Evolutionary conservation across 2,329 filamentous ascomycete species (phyloP).

Genomic region (Beauveria brongniartii): DNA sequence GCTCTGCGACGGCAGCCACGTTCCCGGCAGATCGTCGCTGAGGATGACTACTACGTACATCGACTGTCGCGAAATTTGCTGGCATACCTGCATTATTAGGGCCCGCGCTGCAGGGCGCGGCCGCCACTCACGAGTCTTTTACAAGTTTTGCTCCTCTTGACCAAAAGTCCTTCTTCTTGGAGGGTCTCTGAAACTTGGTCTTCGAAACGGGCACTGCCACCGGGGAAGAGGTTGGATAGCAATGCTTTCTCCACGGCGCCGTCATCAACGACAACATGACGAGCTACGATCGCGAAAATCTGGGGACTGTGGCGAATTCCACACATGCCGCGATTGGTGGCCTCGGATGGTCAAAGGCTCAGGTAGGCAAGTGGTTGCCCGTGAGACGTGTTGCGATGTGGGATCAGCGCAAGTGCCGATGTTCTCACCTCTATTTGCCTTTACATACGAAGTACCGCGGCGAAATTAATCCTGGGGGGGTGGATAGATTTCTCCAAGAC

Average conservation of each 20-base stretch:
- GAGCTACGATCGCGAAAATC: conserved; percentile 25
- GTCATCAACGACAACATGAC: conserved; percentile 40
- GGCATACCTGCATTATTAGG: conserved; percentile 33
- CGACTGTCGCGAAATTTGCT: conserved; percentile 34
- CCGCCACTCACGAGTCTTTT: conserved; percentile 22
- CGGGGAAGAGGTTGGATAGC: conserved; percentile 44
- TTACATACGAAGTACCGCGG: conserved; percentile 18
- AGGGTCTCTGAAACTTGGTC: too few relatives aligned
- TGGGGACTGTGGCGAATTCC: conserved; percentile 38
- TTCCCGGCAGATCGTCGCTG: conserved; percentile 24
- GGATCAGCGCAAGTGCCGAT: conserved; percentile 26
- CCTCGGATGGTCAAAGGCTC: conserved; percentile 27
- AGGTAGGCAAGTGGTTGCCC: conserved; percentile 29
- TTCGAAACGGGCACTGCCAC: conserved; percentile 12
- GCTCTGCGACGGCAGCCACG: conserved; percentile 18
- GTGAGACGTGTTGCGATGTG: conserved; percentile 29
- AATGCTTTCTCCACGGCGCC: conserved; percentile 31
- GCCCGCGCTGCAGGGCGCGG: conserved; percentile 22
- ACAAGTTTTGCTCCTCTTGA: conserved; percentile 44
- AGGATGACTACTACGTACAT: conserved; percentile 22
- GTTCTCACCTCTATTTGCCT: conserved; percentile 21
- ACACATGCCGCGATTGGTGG: conserved; percentile 36
- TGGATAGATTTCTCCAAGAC: conserved; percentile 15
- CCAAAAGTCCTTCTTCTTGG: conserved; percentile 25
- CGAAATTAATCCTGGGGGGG: conserved; percentile 21